A percentile compares a stretch with the other conserved stretches of the same genome.
These are phyloP conservation scores for Amanita brunnescens DNA, from an alignment of 768 basidiomycete genomes.

Conservation along the genomic window DNA sequence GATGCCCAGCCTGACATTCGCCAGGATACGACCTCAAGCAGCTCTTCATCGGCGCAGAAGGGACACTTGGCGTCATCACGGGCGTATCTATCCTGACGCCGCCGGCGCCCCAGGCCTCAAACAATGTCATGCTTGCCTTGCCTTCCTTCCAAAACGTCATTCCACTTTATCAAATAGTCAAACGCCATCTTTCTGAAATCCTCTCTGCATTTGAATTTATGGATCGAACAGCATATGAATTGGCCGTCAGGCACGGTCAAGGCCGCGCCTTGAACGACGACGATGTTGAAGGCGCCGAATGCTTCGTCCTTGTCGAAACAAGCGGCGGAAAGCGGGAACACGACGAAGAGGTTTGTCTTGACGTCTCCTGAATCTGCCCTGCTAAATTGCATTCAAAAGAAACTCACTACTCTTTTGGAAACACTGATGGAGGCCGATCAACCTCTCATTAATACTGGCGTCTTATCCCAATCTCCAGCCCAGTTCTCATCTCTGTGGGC, in stretches of 20 bases:
- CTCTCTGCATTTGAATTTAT: slow-evolving; percentile 97
- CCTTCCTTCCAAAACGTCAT: slow-evolving; percentile 83
- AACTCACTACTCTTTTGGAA: slow-evolving; percentile 75
- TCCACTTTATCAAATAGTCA: slow-evolving; percentile 75
- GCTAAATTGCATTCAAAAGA: slow-evolving; percentile 36
- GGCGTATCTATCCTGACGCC: slow-evolving; percentile 93
- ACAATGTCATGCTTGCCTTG: slow-evolving; percentile 87
- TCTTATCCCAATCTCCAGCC: slow-evolving; percentile 81
- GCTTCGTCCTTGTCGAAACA: slow-evolving; percentile 91
- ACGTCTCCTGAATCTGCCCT: background rate
- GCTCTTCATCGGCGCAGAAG: slow-evolving; percentile 95
- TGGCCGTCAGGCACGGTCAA: slow-evolving; percentile 78
- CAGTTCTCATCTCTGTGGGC: slow-evolving; percentile 91
- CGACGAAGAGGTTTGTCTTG: slow-evolving; percentile 71
- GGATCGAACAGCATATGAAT: slow-evolving; percentile 76
- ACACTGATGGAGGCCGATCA: slow-evolving; percentile 62
- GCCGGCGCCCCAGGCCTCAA: slow-evolving; percentile 70
- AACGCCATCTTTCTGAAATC: slow-evolving; percentile 83
- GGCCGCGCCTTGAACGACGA: slow-evolving; percentile 67
- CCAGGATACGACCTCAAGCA: slow-evolving; percentile 96
- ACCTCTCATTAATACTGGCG: slow-evolving; percentile 81
- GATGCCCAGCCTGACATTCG: slow-evolving; percentile 1
- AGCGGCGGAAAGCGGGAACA: slow-evolving; percentile 90
- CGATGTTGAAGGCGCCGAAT: slow-evolving; percentile 70
- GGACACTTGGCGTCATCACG: slow-evolving; percentile 92